These are phyloP conservation scores for Russula compacta DNA, from an alignment of 768 basidiomycete genomes.

Conservation along the genomic window DNA sequence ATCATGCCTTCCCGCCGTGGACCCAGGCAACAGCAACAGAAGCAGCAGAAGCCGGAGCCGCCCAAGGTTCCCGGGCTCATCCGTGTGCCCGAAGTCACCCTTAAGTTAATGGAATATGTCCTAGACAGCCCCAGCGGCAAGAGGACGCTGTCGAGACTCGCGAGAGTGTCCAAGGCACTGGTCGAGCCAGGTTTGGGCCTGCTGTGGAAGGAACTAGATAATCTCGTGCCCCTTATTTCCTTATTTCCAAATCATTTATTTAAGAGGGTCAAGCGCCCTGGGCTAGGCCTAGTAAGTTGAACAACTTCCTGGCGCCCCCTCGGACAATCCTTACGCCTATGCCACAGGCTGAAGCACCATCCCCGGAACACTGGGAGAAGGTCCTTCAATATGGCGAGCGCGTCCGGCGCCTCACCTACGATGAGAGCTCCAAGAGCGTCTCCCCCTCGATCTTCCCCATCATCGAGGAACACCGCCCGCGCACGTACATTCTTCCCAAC, in stretches of 20 bases:
- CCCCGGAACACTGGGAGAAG: conserved; percentile 58
- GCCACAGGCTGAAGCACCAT: conserved; percentile 48
- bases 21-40: conserved; percentile 9
- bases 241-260: conserved; percentile 60
- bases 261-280: conserved; percentile 63
- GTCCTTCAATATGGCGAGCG: conserved; percentile 59
- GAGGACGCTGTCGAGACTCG: conserved; percentile 58
- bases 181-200: conserved; percentile 62
- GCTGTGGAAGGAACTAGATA: conserved; percentile 74
- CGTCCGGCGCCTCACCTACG: conserved; percentile 59
- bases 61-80: conserved; percentile 48
- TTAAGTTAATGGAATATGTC: conserved; percentile 42
- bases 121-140: conserved; percentile 53
- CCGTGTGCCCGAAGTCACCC: conserved; percentile 51
- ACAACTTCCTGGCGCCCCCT: not conserved
- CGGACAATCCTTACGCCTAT: conserved; percentile 10
- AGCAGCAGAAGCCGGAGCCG: conserved; percentile 31
- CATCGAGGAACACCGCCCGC: conserved; percentile 55
- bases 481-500: conserved; percentile 56
- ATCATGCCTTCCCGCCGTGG: conserved; percentile 14
- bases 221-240: conserved; percentile 59
- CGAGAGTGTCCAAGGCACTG: conserved; percentile 67
- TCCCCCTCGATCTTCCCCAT: conserved; percentile 57
- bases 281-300: conserved; percentile 60
- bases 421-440: conserved; percentile 56